phyloP scores from a whole-genome alignment of 345 rosid genomes.

The Kandelia obovata region DNA sequence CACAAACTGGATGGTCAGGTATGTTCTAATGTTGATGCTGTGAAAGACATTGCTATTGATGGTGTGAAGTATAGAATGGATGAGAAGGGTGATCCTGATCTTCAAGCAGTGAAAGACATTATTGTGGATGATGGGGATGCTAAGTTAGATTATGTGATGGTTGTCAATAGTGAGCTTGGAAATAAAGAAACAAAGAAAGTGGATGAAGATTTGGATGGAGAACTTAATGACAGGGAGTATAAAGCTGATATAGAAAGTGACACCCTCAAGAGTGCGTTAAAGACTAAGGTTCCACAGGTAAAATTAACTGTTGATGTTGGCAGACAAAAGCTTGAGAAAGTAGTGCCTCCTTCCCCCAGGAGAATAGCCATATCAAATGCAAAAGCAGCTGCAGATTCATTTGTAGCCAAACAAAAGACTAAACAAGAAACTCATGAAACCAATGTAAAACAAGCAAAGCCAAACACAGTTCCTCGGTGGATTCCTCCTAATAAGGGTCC shows the following conservation, averaged over 20 bases:
- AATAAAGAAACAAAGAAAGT: slow-evolving; percentile 36
- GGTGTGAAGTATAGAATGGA: slow-evolving; percentile 73
- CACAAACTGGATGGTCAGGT: slow-evolving; percentile 42
- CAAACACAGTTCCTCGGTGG: slow-evolving; percentile 74
- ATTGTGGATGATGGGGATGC: slow-evolving; percentile 65
- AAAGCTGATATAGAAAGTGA: slow-evolving; percentile 40
- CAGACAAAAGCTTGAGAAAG: slow-evolving; percentile 52
- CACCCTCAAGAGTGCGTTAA: slow-evolving; percentile 31
- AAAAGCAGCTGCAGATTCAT: slow-evolving; percentile 50
- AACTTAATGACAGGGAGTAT: slow-evolving; percentile 39
- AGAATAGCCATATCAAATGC: slow-evolving; percentile 43
- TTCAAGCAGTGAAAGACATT: slow-evolving; percentile 76
- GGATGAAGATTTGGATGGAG: slow-evolving; percentile 34
- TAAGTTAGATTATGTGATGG: slow-evolving; percentile 28
- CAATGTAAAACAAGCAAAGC: slow-evolving; percentile 66
- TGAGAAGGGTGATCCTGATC: slow-evolving; percentile 45
- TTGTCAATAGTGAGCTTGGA: slow-evolving; percentile 32
- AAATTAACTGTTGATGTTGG: slow-evolving; percentile 34
- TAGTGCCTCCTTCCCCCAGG: slow-evolving; percentile 38
- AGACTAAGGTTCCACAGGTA: slow-evolving; percentile 31
- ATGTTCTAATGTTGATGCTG: slow-evolving; percentile 50
- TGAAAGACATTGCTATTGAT: slow-evolving; percentile 91
- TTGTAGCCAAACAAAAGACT: slow-evolving; percentile 47
- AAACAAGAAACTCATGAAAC: slow-evolving; percentile 55
- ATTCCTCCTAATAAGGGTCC: slow-evolving; percentile 84